Base-by-base conservation (phyloP, 176 grass and related monocot species). In the Pontederia paniculata region DNA sequence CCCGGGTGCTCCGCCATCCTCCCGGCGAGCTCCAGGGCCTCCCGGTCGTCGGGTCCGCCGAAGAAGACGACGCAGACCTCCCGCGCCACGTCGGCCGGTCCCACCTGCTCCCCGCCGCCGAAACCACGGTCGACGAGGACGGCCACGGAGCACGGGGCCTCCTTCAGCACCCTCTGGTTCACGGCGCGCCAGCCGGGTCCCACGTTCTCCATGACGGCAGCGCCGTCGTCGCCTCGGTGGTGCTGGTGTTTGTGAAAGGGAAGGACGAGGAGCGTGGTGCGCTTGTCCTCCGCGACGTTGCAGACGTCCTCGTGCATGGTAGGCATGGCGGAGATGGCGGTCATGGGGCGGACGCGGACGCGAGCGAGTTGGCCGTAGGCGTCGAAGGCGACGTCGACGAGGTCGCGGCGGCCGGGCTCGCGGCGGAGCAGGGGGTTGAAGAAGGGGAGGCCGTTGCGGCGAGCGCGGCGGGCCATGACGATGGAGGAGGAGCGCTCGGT, bases 401-500 rank as follows among this genome's bases (percentile, higher is more conserved):
- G 81, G 63, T 94, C 88, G 23, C 68, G 56, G 7, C 67, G 65
- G 14, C 52, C 65, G 2, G 31, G 62, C 17, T 19, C 31, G 55
- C 62, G 69, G 19, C 66, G 47, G 0, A 52, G 73, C 25, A 73
- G 66, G 18, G 50, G 28, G 49, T 53, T 52, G 50, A 86, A 70
- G 70, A 86, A 83, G 0, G 85, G 90, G 0, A 89, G 17, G 19
- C 85, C 90, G 48, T 96, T 89, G 17, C 70, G 78, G 12, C 81
- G 73, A 0, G 75, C 82, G 60, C 73, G 74, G 57, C 85, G 70
- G 18, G 48, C 85, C 85, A 96, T 81, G 51, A 85, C 61, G 62
- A 96, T 89, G 45, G 90, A 86, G 12, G 90, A 96, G 31, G 90
- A 80, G 25, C 90, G 73, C 71, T 89, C 90, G 4, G 85, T 86